Evolutionary conservation across 2,329 filamentous ascomycete species (phyloP).

Genomic region (Macrophomina phaseolina): DNA sequence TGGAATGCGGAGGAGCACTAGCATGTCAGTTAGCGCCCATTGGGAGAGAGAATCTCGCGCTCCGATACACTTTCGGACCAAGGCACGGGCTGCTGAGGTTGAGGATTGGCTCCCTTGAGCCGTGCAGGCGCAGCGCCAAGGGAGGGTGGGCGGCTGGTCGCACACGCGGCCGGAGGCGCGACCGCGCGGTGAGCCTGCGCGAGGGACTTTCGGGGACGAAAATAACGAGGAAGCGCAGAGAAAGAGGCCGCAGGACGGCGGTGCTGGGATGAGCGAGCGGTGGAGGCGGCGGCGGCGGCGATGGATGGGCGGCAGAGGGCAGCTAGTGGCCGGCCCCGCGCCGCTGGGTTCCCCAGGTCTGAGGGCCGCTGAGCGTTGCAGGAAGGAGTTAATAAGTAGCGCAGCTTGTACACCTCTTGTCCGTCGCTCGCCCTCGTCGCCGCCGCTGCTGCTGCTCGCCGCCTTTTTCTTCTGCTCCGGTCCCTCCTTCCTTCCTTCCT

Average conservation of each 20-base stretch:
- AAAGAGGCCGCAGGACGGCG: neutral
- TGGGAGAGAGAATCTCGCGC: conserved; percentile 1
- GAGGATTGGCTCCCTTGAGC: conserved; percentile 21
- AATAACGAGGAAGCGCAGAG: neutral
- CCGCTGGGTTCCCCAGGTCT: conserved; percentile 3
- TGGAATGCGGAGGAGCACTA: neutral
- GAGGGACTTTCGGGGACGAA: neutral
- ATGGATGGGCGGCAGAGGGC: neutral
- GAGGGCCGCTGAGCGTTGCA: neutral
- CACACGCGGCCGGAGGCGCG: conserved; percentile 4
- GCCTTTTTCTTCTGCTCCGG: neutral
- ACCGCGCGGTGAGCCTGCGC: neutral
- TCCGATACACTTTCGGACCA: conserved; percentile 16
- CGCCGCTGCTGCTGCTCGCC: neutral
- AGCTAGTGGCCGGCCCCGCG: conserved; percentile 19
- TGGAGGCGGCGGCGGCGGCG: neutral
- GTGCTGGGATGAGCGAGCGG: neutral
- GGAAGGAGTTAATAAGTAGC: neutral
- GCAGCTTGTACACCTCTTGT: neutral
- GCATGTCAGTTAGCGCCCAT: conserved; percentile 4
- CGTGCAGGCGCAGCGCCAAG: conserved; percentile 21
- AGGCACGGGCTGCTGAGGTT: conserved; percentile 1
- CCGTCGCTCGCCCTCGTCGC: neutral
- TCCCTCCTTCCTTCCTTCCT: conserved; percentile 19
- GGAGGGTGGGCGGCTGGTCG: neutral